phyloP scores from a whole-genome alignment of 345 rosid species.

The Lepidium africanum region DNA sequence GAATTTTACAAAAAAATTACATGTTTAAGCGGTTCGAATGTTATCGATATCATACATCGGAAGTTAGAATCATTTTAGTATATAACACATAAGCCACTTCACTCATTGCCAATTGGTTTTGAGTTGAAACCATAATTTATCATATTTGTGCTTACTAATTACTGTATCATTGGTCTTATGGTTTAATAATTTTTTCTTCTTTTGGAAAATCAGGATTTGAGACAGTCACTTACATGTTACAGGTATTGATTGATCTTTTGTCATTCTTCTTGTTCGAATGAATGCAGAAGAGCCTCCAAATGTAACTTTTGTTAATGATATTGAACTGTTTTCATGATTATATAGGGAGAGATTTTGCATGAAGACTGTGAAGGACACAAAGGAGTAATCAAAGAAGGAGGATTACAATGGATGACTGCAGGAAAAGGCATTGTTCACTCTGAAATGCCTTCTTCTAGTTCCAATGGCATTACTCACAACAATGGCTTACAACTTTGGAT shows the following conservation, averaged over 20 bases:
- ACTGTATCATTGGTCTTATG: background rate
- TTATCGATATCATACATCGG: no score
- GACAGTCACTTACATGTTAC: slow-evolving; percentile 91
- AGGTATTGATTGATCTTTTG: slow-evolving; percentile 39
- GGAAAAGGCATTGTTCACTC: slow-evolving; percentile 96
- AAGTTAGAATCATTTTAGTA: no score
- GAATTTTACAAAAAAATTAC: no score
- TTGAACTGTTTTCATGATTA: background rate
- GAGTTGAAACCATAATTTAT: no score
- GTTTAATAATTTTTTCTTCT: background rate
- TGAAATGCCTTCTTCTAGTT: slow-evolving; percentile 69
- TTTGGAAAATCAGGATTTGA: slow-evolving; percentile 64
- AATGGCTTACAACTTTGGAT: slow-evolving; percentile 86
- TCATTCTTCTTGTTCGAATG: background rate
- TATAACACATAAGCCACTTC: no score
- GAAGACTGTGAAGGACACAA: slow-evolving; percentile 90
- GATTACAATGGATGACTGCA: slow-evolving; percentile 95
- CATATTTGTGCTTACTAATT: no score
- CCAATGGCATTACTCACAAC: slow-evolving; percentile 50
- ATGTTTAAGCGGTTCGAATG: no score
- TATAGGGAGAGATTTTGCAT: slow-evolving; percentile 60
- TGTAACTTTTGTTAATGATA: background rate
- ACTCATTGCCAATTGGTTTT: no score
- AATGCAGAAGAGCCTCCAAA: background rate
- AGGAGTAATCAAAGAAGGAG: slow-evolving; percentile 76